Conservation (phyloP, 2,329 filamentous ascomycete genomes). For the Scytalidium sp. region DNA sequence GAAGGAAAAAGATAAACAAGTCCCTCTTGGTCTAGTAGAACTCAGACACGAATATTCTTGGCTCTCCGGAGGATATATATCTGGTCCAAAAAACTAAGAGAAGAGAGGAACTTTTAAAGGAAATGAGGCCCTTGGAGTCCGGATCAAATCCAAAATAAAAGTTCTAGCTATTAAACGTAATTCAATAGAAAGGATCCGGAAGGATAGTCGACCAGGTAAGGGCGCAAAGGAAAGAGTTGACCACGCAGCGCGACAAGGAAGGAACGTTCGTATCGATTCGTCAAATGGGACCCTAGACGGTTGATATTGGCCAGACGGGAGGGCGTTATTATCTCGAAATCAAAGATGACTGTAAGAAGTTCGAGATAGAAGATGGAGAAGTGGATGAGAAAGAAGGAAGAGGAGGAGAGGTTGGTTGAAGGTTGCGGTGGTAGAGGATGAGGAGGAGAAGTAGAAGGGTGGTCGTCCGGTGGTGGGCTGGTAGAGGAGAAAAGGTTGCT, state of each 20-base stretch:
- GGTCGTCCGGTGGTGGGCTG: slow-evolving; percentile 9
- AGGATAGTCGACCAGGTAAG: no score
- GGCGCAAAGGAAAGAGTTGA: background rate
- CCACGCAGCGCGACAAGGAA: background rate
- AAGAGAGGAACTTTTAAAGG: slow-evolving; percentile 12
- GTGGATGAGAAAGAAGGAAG: slow-evolving; percentile 7
- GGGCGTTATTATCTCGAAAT: background rate
- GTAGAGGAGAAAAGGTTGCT: background rate
- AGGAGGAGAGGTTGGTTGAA: slow-evolving; percentile 10
- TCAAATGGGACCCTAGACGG: background rate
- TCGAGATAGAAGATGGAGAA: slow-evolving; percentile 5
- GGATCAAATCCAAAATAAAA: slow-evolving; percentile 5
- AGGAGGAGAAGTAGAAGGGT: slow-evolving; percentile 7
- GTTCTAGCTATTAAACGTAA: slow-evolving; percentile 2
- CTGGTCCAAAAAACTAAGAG: slow-evolving; percentile 20
- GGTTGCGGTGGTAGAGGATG: slow-evolving; percentile 13
- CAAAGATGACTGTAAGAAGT: slow-evolving; percentile 1
- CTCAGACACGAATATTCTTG: background rate
- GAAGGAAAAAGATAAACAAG: slow-evolving; percentile 7
- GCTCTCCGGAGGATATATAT: background rate
- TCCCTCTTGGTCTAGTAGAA: slow-evolving; percentile 2
- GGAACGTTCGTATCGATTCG: slow-evolving; percentile 1
- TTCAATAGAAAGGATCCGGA: background rate
- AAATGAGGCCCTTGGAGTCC: background rate
- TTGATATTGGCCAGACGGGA: background rate